Conservation (phyloP, 208 protist genomes). For the Trichomonas vaginalis region DNA sequence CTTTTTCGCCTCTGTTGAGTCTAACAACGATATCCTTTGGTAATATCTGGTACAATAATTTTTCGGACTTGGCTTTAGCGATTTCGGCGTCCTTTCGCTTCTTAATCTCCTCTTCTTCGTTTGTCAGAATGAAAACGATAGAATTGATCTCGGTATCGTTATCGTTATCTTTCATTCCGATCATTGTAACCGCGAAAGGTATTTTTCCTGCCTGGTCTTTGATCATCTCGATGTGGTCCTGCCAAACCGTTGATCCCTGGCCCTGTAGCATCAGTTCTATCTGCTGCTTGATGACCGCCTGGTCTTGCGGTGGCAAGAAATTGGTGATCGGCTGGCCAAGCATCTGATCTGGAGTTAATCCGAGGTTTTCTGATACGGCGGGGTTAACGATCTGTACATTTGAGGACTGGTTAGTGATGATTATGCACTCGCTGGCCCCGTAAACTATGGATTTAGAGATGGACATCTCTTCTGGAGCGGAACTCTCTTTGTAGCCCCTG, state of each 20-base stretch:
- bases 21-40: not conserved
- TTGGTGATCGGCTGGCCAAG: not conserved
- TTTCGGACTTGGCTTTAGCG: not conserved
- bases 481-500: not conserved
- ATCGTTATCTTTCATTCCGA: not conserved
- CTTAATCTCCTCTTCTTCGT: not conserved
- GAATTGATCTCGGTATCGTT: not conserved
- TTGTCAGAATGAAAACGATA: not conserved
- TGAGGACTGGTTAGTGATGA: not conserved
- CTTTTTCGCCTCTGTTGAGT: not conserved
- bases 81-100: not conserved
- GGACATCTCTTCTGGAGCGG: not conserved
- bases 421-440: not conserved
- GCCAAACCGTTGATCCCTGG: not conserved
- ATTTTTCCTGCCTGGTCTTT: not conserved
- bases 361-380: not conserved
- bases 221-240: not conserved
- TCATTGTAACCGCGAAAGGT: not conserved
- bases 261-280: not conserved
- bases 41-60: not conserved
- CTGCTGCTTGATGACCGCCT: not conserved
- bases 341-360: not conserved
- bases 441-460: not conserved
- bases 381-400: not conserved
- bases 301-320: not conserved